Conservation (phyloP, 805 yeast species). For the Candida verbasci region DNA sequence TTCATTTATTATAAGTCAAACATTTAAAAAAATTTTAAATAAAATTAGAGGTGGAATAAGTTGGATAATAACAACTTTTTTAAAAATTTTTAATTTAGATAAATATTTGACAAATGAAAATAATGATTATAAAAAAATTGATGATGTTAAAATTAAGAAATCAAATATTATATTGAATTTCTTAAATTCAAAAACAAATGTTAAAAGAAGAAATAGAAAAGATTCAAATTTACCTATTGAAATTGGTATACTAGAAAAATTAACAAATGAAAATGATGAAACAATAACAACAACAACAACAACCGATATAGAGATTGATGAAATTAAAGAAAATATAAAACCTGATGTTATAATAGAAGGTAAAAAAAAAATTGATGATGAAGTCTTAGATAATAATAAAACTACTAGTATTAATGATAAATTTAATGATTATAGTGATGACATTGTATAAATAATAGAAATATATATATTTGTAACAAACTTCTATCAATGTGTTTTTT, state of each 20-base stretch:
- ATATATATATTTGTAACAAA: background rate
- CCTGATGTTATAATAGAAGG: too few relatives aligned
- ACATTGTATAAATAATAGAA: slow-evolving; percentile 5
- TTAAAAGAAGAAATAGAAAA: slow-evolving; percentile 44
- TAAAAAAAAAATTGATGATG: too few relatives aligned
- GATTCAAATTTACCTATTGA: slow-evolving; percentile 51
- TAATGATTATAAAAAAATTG: background rate
- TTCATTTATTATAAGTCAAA: slow-evolving; percentile 27
- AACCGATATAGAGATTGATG: background rate
- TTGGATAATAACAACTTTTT: background rate
- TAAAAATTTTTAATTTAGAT: slow-evolving; percentile 7
- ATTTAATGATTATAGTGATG: slow-evolving; percentile 4
- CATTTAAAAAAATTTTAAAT: slow-evolving; percentile 21
- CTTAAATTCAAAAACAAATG: slow-evolving; percentile 2
- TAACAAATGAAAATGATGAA: slow-evolving; percentile 12
- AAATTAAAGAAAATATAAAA: too few relatives aligned
- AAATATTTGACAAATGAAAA: background rate
- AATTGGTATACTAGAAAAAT: slow-evolving; percentile 10
- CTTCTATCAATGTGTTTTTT: background rate
- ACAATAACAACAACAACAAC: too few relatives aligned
- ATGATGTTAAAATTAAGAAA: slow-evolving; percentile 2
- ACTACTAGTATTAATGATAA: background rate
- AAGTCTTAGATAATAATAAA: background rate
- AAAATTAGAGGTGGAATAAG: slow-evolving; percentile 1
- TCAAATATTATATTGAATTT: slow-evolving; percentile 1